These are phyloP conservation scores for Pythium oligandrum DNA, from an alignment of 352 stramenopile species.

Conservation along the genomic window DNA sequence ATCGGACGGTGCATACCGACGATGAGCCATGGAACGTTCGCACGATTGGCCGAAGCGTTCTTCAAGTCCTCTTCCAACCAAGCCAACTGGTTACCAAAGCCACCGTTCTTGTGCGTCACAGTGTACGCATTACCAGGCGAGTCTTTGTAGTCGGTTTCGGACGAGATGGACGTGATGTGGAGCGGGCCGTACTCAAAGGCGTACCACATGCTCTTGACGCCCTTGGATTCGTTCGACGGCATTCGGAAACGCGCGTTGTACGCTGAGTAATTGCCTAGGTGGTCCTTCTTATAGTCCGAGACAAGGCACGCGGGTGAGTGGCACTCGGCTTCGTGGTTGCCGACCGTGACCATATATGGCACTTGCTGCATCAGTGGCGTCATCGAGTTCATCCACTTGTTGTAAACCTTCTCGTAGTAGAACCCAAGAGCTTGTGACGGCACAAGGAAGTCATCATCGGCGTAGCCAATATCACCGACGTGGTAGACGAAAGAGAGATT, in stretches of 20 bases:
- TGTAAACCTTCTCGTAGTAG: slow-evolving; percentile 38
- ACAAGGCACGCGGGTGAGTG: slow-evolving; percentile 25
- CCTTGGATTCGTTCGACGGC: slow-evolving; percentile 27
- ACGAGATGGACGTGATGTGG: slow-evolving; percentile 68
- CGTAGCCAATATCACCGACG: slow-evolving; percentile 28
- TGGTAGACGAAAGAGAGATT: slow-evolving; percentile 22
- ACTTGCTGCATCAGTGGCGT: slow-evolving; percentile 25
- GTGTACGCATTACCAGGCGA: slow-evolving; percentile 39
- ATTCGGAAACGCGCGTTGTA: slow-evolving; percentile 41
- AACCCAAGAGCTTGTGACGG: slow-evolving; percentile 17
- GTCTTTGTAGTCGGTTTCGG: slow-evolving; percentile 48
- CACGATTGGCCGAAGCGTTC: slow-evolving; percentile 36
- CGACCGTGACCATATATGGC: slow-evolving; percentile 57
- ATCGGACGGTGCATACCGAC: slow-evolving; percentile 49
- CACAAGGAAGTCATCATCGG: slow-evolving; percentile 24
- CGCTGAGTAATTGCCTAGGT: slow-evolving; percentile 44
- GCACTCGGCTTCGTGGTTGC: slow-evolving; percentile 64
- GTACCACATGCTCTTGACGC: slow-evolving; percentile 47
- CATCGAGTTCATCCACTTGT: slow-evolving; percentile 59
- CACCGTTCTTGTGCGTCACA: slow-evolving; percentile 28
- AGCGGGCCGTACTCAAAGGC: slow-evolving; percentile 43
- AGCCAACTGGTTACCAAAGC: slow-evolving; percentile 43
- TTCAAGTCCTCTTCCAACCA: slow-evolving; percentile 52
- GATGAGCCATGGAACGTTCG: slow-evolving; percentile 42
- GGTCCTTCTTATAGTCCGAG: slow-evolving; percentile 23